Conservation (phyloP, 352 stramenopile species). For the Globisporangium recalcitrans region DNA sequence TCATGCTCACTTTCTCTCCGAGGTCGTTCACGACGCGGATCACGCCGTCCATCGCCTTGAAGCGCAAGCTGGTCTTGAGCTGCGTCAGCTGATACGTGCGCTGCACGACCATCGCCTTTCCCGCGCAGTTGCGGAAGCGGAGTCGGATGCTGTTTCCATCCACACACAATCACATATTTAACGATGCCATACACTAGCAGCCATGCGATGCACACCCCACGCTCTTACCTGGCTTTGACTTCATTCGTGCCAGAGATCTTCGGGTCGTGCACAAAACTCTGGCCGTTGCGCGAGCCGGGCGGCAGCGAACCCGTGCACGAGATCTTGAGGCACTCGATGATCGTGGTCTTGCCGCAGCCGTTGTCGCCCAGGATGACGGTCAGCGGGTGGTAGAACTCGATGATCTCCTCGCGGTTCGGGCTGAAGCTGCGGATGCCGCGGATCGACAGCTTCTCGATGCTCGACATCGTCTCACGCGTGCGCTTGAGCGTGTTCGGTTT, state of each 20-base stretch:
- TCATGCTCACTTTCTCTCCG: conserved; percentile 89
- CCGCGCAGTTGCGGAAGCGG: conserved; percentile 90
- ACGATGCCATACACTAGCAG: not conserved
- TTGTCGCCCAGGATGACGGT: conserved; percentile 98
- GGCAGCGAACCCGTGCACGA: conserved; percentile 93
- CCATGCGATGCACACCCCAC: not conserved
- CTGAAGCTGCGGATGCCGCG: conserved; percentile 97
- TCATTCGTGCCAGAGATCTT: conserved; percentile 91
- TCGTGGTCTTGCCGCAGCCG: conserved; percentile 98
- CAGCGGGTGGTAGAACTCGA: conserved; percentile 98
- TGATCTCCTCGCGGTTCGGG: conserved; percentile 91
- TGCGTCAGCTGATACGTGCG: conserved; percentile 94
- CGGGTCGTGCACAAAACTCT: conserved; percentile 97
- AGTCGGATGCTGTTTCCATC: conserved; percentile 56
- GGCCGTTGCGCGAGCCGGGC: conserved; percentile 81
- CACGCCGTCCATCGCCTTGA: conserved; percentile 96
- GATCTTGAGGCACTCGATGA: conserved; percentile 99
- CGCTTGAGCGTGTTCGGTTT: no score
- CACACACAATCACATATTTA: not conserved
- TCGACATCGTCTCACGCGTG: conserved; percentile 85
- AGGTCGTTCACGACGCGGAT: conserved; percentile 88
- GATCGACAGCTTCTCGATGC: conserved; percentile 98
- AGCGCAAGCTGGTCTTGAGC: conserved; percentile 86
- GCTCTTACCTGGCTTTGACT: conserved; percentile 55
- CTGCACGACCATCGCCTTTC: conserved; percentile 89